These are phyloP conservation scores for Coemansia sp. DNA, from an alignment of 192 early-diverging fungal genomes.

Conservation along the genomic window DNA sequence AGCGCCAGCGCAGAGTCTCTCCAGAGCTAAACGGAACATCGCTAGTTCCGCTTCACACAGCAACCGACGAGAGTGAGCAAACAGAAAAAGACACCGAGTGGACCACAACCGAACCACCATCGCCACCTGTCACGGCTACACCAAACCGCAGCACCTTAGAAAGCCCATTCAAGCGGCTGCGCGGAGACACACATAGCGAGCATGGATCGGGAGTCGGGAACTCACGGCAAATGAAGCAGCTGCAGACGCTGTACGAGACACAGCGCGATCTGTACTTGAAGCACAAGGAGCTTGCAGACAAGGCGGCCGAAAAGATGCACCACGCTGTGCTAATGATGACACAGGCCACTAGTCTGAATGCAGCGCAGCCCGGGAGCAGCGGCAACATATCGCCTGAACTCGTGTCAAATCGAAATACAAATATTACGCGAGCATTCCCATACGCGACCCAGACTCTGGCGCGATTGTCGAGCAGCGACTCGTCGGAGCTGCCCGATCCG, in stretches of 20 bases:
- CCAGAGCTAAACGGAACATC: neutral
- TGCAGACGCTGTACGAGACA: slow-evolving; percentile 16
- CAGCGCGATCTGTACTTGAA: slow-evolving; percentile 24
- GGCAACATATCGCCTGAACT: neutral
- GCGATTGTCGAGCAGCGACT: neutral
- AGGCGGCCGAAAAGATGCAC: slow-evolving; percentile 38
- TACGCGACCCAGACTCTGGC: neutral
- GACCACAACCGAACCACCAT: neutral
- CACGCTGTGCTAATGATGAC: slow-evolving; percentile 10
- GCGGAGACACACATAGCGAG: neutral
- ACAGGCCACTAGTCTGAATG: neutral
- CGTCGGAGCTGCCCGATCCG: neutral
- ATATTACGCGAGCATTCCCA: neutral
- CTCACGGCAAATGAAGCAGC: neutral
- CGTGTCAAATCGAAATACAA: neutral
- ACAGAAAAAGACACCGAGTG: neutral
- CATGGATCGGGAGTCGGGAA: neutral
- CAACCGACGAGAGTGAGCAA: neutral
- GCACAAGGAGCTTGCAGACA: slow-evolving; percentile 19
- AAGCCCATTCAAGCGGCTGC: neutral
- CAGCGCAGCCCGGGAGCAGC: neutral
- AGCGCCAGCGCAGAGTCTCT: neutral
- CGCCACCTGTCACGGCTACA: neutral
- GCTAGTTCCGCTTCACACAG: neutral
- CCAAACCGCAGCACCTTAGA: neutral